Base-by-base conservation (phyloP, 2,329 filamentous ascomycete genomes). In the Fusarium neocosmosporiellum region DNA sequence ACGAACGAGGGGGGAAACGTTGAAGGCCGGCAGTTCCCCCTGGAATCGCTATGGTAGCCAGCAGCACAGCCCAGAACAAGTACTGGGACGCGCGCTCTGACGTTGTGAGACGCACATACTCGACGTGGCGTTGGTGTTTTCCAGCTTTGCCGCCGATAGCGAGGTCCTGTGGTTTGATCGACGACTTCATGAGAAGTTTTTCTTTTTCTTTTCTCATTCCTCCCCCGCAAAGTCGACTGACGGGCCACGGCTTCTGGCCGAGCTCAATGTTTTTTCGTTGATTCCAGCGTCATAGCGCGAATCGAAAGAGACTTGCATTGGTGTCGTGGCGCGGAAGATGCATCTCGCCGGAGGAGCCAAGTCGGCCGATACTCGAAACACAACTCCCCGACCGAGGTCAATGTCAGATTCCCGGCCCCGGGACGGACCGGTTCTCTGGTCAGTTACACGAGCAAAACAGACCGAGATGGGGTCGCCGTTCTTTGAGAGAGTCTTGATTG, bases 231-330 rank as follows among this genome's bases (percentile, higher is more conserved):
- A 34, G 24, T 20, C 4, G 20, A 14, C 34, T 31, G n/a, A 33
- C 7, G 27, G 8, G 7, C 24, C 57, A 43, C 62, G 50, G 62
- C 62, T 58, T 62, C 66, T 68, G 39, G 37, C 63, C 58, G 66
- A 67, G 65, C 62, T 18, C 5, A 7, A 37, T 14, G 27, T 24
- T n/a, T 13, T 27, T 27, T 22, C 29, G 46, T 10, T 22, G 37
- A 39, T 8, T 46, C 9, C 27, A 31, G n/a, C 22, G 27, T 60
- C 39, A 48, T 46, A 27, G 34, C 31, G 14, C 41, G 16, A 34
- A 67, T 65, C n/a, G 46, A 33, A 41, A 55, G 37, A 65, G 57
- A 43, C 41, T 43, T 57, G 27, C 39, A 39, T 59, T 27, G 34
- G 27, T 48, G 20, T 34, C 41, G 31, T 43, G 18, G 54, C 29